A percentile compares a stretch with the other conserved stretches of the same genome.
Evolutionary conservation across 768 basidiomycete species (phyloP).

Genomic region (Lentinula raphanica): DNA sequence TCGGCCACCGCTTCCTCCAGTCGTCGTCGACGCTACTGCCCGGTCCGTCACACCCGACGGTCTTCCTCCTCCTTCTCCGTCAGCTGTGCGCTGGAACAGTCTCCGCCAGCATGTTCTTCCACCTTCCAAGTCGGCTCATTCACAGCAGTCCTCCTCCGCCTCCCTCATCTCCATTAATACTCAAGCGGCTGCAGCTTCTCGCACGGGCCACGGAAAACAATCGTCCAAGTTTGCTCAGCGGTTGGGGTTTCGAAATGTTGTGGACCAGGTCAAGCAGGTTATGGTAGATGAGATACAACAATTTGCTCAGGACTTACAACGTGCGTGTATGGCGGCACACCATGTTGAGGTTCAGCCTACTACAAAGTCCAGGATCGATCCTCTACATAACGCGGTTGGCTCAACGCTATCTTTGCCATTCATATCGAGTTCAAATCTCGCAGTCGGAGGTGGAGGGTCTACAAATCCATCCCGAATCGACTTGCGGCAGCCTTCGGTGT

Average conservation of each 20-base stretch:
- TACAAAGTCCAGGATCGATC: slow-evolving; percentile 13
- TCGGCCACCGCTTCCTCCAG: slow-evolving; percentile 10
- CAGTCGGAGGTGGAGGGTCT: slow-evolving; percentile 15
- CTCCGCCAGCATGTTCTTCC: slow-evolving; percentile 51
- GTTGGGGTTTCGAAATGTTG: slow-evolving; percentile 58
- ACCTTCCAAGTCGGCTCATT: slow-evolving; percentile 11
- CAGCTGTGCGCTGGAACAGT: slow-evolving; percentile 45
- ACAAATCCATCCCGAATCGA: slow-evolving; percentile 26
- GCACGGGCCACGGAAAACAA: slow-evolving; percentile 16
- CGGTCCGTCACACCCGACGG: slow-evolving; percentile 44
- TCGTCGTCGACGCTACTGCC: slow-evolving; percentile 6
- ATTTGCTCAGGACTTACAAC: slow-evolving; percentile 52
- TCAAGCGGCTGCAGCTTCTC: slow-evolving; percentile 12
- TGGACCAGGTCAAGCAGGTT: slow-evolving; percentile 55
- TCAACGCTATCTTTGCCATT: slow-evolving; percentile 39
- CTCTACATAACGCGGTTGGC: slow-evolving; percentile 19
- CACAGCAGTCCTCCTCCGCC: slow-evolving; percentile 21
- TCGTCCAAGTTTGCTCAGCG: slow-evolving; percentile 42
- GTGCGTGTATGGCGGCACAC: slow-evolving; percentile 50
- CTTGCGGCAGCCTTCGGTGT: slow-evolving; percentile 39
- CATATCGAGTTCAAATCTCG: slow-evolving; percentile 32
- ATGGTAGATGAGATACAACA: slow-evolving; percentile 42
- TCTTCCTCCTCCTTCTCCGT: slow-evolving; percentile 33
- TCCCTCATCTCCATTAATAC: slow-evolving; percentile 19
- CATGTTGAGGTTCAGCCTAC: slow-evolving; percentile 30